phyloP scores from a whole-genome alignment of 176 grass and related monocot genomes.

The Themeda triandra region DNA sequence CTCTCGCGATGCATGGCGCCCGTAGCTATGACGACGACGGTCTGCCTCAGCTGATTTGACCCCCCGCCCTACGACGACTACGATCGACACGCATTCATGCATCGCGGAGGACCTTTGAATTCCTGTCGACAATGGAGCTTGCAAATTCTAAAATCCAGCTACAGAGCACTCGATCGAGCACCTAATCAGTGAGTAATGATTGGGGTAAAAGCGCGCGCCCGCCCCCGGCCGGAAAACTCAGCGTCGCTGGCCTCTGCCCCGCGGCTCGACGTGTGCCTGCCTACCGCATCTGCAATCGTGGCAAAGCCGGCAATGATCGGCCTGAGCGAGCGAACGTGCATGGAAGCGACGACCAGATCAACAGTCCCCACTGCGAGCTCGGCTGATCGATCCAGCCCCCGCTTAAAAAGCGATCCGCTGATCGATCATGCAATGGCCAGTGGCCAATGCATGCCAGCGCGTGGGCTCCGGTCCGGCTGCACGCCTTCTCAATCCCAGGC shows the following conservation, averaged over 20 bases:
- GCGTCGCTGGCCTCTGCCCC: not conserved
- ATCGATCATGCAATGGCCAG: not conserved
- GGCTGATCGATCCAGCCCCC: not conserved
- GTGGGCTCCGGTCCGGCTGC: conserved; percentile 15
- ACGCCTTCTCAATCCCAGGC: conserved; percentile 7
- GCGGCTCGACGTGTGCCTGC: not conserved
- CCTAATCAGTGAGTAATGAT: conserved; percentile 33
- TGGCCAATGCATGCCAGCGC: not conserved
- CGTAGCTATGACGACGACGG: not conserved
- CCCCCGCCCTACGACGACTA: not conserved
- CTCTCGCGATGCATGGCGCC: not conserved
- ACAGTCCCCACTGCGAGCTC: not conserved
- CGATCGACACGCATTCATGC: not conserved
- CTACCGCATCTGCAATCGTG: not conserved
- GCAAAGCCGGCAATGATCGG: conserved; percentile 1
- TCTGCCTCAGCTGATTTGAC: not conserved
- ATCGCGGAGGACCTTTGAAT: not conserved
- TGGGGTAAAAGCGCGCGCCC: not conserved
- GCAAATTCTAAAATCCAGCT: not conserved
- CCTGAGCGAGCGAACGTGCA: not conserved
- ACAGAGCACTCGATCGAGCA: not conserved
- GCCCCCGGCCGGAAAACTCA: not conserved
- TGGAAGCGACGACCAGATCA: not conserved
- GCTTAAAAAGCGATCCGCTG: not conserved
- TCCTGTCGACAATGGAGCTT: not conserved